Percentiles rank a stretch among this genome's conserved stretches.
Conservation (phyloP, 108 stramenopile genomes). For the Nitzschia sp. region DNA sequence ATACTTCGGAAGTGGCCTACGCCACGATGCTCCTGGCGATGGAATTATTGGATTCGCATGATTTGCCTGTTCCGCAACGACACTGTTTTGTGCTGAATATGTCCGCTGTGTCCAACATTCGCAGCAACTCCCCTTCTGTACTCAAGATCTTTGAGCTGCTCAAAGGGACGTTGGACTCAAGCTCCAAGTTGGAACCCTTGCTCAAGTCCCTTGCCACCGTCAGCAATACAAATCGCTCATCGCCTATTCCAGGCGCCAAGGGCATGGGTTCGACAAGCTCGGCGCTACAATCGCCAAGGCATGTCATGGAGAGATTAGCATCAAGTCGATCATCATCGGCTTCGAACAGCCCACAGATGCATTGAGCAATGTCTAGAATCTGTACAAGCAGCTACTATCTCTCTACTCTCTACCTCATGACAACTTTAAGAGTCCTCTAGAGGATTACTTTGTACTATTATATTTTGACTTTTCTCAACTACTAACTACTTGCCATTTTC, state of each 20-base stretch:
- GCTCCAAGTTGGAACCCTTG: constrained; percentile 14
- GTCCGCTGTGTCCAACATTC: constrained; percentile 14
- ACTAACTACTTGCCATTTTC: no score
- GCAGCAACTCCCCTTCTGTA: constrained; percentile 5
- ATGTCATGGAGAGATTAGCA: constrained; percentile 25
- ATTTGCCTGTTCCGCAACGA: constrained; percentile 27
- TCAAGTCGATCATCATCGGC: background rate
- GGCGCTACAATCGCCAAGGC: constrained; percentile 25
- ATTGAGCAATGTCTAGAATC: no score
- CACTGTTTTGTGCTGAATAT: constrained; percentile 24
- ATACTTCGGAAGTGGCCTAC: constrained; percentile 39
- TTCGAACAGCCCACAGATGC: no score
- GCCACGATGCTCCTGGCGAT: constrained; percentile 47
- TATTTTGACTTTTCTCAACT: no score
- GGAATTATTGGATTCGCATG: constrained; percentile 33
- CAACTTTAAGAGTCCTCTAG: no score
- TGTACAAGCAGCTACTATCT: no score
- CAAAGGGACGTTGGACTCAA: constrained; percentile 5
- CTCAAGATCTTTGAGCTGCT: constrained; percentile 22
- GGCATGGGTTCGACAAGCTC: no score
- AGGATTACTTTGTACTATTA: no score
- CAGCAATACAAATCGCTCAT: no score
- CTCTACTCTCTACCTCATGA: no score
- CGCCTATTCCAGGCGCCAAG: no score
- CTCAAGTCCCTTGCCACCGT: background rate